Base-by-base conservation (phyloP, 257 asterid species). In the Leonotis leonurus region DNA sequence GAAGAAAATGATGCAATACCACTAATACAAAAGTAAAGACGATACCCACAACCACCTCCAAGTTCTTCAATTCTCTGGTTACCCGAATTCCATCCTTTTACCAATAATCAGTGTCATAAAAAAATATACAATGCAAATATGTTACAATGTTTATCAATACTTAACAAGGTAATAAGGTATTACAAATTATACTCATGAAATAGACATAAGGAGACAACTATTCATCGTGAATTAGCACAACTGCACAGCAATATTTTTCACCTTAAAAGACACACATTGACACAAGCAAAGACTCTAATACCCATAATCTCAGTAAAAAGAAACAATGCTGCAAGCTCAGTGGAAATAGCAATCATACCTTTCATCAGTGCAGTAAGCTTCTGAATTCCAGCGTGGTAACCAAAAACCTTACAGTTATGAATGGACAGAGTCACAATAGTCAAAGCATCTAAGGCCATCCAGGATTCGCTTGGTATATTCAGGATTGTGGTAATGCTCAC, bases 301-400 rank as follows among this genome's bases (percentile, higher is more conserved):
- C 11, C 64, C 40, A n/a, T 40, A 24, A 60, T 58, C 14, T 56
- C 62, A 29, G 27, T 41, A 62, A 53, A 26, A 9, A 46, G 52
- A 74, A 56, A 54, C 26, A 32, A 49, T 44, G 50, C 56, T 50
- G 44, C 52, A n/a, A 14, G 25, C 50, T 52, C 59, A 32, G 60
- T 46, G 36, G 29, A 56, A 37, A 58, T 36, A 32, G 56, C 52
- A 66, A 30, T 51, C 43, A 22, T 75, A 89, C 97, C 97, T 84
- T 92, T 92, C 95, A 89, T 80, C 76, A 92, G 68, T 45, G 99
- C 95, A 24, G 95, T 81, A 64, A 92, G 91, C 82, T 89, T 92
- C 68, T 85, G 95, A 69, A 92, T 79, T 56, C 95, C 99, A 67
- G 87, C 85, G 73, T 85, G 78, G 79, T 81, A 85, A 54, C 88